Conservation (phyloP, 2,329 filamentous ascomycete genomes). For the Cryphonectria carpinicola region DNA sequence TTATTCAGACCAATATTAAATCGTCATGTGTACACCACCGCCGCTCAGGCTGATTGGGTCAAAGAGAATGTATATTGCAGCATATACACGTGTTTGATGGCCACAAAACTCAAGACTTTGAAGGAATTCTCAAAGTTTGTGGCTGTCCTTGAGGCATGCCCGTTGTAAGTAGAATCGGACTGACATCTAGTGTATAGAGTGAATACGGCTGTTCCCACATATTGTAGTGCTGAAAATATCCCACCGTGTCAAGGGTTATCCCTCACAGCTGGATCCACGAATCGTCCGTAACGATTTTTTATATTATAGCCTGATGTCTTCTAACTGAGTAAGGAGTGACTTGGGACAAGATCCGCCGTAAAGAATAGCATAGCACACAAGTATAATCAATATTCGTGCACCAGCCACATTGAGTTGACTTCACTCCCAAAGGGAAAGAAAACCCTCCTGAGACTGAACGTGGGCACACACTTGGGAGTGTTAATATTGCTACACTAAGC, state of each 20-base stretch:
- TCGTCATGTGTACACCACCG: background rate
- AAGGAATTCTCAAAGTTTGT: background rate
- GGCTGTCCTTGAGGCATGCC: background rate
- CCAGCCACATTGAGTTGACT: background rate
- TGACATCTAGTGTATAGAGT: background rate
- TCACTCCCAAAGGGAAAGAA: background rate
- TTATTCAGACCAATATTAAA: background rate
- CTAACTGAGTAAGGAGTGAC: background rate
- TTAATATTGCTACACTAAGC: background rate
- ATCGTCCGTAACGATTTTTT: background rate
- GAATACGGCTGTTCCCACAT: background rate
- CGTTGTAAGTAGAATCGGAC: background rate
- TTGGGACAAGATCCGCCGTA: background rate
- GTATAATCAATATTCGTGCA: background rate
- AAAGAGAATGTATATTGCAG: background rate
- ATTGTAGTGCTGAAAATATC: background rate
- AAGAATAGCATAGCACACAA: background rate
- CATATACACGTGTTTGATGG: background rate
- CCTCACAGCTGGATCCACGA: background rate
- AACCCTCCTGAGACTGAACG: background rate
- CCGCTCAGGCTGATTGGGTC: background rate
- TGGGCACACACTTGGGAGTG: background rate
- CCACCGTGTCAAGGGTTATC: background rate
- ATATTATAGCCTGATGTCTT: background rate
- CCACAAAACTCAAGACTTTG: no score